Conservation (phyloP, 139 green algal genomes). For the Chlamydomonas schloesseri region DNA sequence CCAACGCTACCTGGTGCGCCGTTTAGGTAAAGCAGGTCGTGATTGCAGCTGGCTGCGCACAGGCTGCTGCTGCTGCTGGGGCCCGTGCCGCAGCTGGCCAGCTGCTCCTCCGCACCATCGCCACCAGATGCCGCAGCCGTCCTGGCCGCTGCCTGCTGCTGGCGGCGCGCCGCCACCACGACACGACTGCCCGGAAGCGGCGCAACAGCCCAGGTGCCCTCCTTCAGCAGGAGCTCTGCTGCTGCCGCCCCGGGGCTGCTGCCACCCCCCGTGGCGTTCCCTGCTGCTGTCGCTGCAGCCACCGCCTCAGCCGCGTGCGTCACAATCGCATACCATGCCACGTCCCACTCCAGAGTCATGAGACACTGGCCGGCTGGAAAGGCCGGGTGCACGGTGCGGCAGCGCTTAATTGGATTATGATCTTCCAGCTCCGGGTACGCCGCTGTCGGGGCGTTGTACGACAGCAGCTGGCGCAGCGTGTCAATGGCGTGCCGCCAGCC, state of each 20-base stretch:
- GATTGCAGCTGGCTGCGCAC: neutral
- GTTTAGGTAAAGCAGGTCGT: neutral
- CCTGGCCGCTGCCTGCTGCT: too few relatives aligned
- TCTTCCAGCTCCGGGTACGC: neutral
- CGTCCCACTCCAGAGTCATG: neutral
- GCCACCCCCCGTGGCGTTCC: too few relatives aligned
- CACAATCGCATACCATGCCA: neutral
- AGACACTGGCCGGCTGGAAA: neutral
- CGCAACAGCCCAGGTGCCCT: neutral
- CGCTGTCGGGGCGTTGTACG: neutral
- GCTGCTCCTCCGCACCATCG: neutral
- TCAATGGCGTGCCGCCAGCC: neutral
- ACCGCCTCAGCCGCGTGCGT: neutral
- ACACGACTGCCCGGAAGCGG: neutral
- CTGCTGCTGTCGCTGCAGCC: neutral
- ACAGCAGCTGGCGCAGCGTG: neutral
- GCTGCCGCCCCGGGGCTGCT: too few relatives aligned
- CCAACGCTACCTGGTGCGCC: too few relatives aligned
- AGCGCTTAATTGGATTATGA: too few relatives aligned
- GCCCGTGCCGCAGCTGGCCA: too few relatives aligned
- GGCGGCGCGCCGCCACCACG: too few relatives aligned
- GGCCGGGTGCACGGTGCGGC: neutral
- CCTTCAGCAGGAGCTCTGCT: too few relatives aligned
- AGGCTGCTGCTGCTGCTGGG: too few relatives aligned
- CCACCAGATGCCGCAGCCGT: too few relatives aligned